Evolutionary conservation across 805 yeast genomes (phyloP), one percentile per base, ranked within the genome.

Genomic region (Diddensiella transvaalensis): DNA sequence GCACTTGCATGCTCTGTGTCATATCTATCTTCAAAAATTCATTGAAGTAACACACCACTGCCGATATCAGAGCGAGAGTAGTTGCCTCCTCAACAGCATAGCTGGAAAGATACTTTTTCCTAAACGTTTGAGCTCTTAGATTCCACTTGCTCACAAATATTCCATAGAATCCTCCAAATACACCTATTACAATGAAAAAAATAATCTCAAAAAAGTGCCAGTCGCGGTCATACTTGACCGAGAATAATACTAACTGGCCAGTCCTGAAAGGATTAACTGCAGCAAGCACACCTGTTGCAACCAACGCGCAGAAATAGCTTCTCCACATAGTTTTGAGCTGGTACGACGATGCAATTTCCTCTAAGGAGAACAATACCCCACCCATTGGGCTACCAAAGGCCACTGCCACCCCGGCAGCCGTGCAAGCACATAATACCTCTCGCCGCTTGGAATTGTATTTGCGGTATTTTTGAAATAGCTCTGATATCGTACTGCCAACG

Each of bases 401-500:
- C 5, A 93, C 98, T 0, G 98, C 98, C 5, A 93, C 98, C 46
- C 99, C 99, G 1, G 99, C 96, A 2, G 96, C 98, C 6, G 96
- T 78, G 2, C 96, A 84, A 0, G 99, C 96, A 0, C 91, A 82
- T 46, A 93, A 68, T 46, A 84, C 78, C 53, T 85, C 90, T 22
- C 73, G 53, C 53, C 63, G 60, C 53, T 68, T 60, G 43, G 68
- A 51, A 33, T 64, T 61, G 52, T 63, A 68, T 46, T 47, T 51
- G 13, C 68, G 63, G 50, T 68, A 71, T 38, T 62, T 65, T 32
- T 65, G 49, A 48, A 83, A 73, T 39, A 80, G 62, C 33, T 75
- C 74, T 0, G 93, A 82, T 10, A 88, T 70, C n/a, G 81, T 76
- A 58, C 82, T 81, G 0, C 97, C 99, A n/a, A 85, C 91, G 64